Evolutionary conservation across 768 basidiomycete genomes (phyloP), one percentile per base, ranked within the genome.

Genomic region (Tylopilus plumbeoviolaceoides): DNA sequence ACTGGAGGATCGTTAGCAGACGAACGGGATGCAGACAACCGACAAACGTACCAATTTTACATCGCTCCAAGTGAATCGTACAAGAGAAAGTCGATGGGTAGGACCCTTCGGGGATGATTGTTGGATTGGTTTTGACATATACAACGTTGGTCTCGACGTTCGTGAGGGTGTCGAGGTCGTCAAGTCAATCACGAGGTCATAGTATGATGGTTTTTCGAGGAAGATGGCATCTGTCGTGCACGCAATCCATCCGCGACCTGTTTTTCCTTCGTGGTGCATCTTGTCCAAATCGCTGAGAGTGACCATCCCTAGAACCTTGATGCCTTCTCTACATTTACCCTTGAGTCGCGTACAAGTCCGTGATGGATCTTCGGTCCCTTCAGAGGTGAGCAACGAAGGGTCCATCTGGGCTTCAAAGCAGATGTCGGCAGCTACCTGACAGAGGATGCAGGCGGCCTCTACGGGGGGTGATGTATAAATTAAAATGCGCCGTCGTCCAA

Each of bases 161-260:
- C 78, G 82, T 62, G 73, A 77, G 17, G 78, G 80, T 15, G 82
- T 81, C 7, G 79, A 78, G 8, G 86, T 84, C 39, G 87, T 87
- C 44, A 92, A 70, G 68, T 93, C 89, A 54, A 93, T 83, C 46
- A 93, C 71, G 14, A 93, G 75, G 64, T 93, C 91, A 61, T 91
- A 93, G 59, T 81, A 82, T 4, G 79, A 72, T 1, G 90, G 85
- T 64, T 85, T 89, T 57, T 93, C 91, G 41, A 91, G 73, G 70
- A 89, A 92, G 17, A 93, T 80, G 9, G 89, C 84, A 57, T 93
- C 91, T 2, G 91, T 91, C 10, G 91, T 89, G 63, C 90, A 92
- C 30, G 90, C 90, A 49, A 92, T 81, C 89, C 89, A 93, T 18
- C 90, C 90, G 7, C 78, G 73, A 6, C 87, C 87, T 2, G 70